Evolutionary conservation across 129 eudicot species (phyloP).

Genomic region (Sambucus nigra): DNA sequence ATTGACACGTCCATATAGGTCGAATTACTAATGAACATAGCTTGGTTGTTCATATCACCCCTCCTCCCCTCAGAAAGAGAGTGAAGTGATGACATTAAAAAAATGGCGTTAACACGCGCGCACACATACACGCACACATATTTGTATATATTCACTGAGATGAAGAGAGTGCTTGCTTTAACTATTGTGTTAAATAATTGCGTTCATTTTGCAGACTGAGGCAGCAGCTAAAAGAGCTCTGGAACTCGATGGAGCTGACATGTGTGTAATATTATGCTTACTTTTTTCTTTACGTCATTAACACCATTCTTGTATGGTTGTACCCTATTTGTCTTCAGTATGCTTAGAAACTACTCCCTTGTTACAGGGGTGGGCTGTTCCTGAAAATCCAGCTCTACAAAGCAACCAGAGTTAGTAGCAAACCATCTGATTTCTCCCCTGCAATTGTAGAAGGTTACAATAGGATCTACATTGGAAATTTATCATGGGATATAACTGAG

Average conservation of each 20-base stretch:
- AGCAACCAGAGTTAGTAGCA: constrained; percentile 33
- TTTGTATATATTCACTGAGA: too few species aligned
- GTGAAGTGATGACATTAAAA: too few species aligned
- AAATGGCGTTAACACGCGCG: too few species aligned
- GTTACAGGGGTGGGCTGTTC: constrained; percentile 79
- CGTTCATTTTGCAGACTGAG: constrained; percentile 56
- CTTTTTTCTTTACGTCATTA: neutral
- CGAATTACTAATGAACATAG: too few species aligned
- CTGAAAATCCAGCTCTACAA: constrained; percentile 86
- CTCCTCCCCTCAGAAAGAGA: too few species aligned
- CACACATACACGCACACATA: too few species aligned
- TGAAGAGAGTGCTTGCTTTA: neutral
- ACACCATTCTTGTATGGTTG: too few species aligned
- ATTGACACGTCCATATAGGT: too few species aligned
- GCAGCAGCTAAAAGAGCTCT: constrained; percentile 91
- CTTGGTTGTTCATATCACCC: too few species aligned
- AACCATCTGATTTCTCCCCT: constrained; percentile 66
- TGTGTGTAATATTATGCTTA: constrained; percentile 60
- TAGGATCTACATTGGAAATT: constrained; percentile 78
- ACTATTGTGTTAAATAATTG: neutral
- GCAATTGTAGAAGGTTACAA: constrained; percentile 81
- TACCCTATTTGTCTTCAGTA: neutral
- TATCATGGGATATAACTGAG: constrained; percentile 88
- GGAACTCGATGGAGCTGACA: constrained; percentile 94
- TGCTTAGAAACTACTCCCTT: constrained; percentile 10